Conservation (phyloP, 2,329 filamentous ascomycete species). For the Biscogniauxia mediterranea region DNA sequence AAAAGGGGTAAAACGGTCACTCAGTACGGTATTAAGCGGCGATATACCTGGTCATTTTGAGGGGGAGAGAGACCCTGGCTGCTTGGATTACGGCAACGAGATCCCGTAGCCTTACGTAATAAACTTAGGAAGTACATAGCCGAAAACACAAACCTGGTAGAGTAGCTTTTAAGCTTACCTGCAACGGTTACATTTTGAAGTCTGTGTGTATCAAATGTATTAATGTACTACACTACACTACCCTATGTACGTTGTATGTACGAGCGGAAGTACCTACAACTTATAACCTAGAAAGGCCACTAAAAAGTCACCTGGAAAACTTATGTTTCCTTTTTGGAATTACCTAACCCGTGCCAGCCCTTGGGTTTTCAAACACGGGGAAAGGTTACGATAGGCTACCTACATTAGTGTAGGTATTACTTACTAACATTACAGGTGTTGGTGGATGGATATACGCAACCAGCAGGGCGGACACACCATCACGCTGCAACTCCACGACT, state of each 20-base stretch:
- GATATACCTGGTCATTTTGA: neutral
- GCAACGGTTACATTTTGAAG: neutral
- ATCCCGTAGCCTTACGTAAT: neutral
- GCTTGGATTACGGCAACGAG: neutral
- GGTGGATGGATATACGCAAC: too few species aligned
- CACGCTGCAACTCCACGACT: too few species aligned
- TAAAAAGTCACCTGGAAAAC: neutral
- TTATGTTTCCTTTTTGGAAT: neutral
- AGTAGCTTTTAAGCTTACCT: neutral
- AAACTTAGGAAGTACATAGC: neutral
- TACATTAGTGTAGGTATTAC: too few species aligned
- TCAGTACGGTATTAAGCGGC: neutral
- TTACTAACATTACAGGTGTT: too few species aligned
- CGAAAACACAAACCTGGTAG: neutral
- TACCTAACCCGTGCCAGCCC: neutral
- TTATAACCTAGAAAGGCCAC: neutral
- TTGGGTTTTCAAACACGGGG: neutral
- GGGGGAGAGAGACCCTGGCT: too few species aligned
- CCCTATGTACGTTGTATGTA: too few species aligned
- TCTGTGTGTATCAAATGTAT: neutral
- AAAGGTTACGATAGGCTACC: too few species aligned
- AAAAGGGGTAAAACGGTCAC: neutral
- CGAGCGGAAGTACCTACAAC: too few species aligned
- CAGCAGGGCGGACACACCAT: too few species aligned
- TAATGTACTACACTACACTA: too few species aligned